Percentiles rank a stretch among this genome's conserved stretches.
phyloP scores from a whole-genome alignment of 148 eudicot genomes.

The Beta vulgaris region DNA sequence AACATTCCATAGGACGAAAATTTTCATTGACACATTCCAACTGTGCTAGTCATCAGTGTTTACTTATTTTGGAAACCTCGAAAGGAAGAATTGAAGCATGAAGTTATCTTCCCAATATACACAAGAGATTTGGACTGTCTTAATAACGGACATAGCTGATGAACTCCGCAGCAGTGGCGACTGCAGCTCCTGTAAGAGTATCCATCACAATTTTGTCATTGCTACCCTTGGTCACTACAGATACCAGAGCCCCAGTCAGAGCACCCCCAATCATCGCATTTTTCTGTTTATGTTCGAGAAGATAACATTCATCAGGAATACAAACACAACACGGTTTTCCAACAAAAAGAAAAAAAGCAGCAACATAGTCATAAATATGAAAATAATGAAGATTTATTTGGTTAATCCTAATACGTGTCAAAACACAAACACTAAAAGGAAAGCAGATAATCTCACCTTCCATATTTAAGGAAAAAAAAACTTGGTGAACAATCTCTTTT shows the following conservation, averaged over 20 bases:
- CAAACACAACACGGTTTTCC: background rate
- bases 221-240: conserved; percentile 48
- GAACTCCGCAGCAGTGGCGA: conserved; percentile 87
- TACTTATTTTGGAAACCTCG: conserved; percentile 7
- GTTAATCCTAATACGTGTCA: background rate
- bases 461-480: background rate
- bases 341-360: background rate
- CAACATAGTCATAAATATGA: background rate
- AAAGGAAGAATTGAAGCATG: background rate
- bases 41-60: background rate
- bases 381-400: background rate
- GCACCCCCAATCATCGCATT: conserved; percentile 78
- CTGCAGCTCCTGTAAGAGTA: conserved; percentile 79
- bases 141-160: conserved; percentile 48
- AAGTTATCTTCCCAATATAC: conserved; percentile 9
- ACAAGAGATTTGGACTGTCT: conserved; percentile 1
- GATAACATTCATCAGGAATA: background rate
- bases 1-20: background rate
- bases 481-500: background rate
- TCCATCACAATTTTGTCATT: conserved; percentile 64
- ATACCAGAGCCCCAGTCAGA: conserved; percentile 69
- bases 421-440: background rate
- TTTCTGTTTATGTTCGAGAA: conserved; percentile 42
- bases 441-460: background rate
- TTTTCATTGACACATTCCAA: background rate